Conservation (phyloP, 2,329 filamentous ascomycete species). For the Teratosphaeria viscida region DNA sequence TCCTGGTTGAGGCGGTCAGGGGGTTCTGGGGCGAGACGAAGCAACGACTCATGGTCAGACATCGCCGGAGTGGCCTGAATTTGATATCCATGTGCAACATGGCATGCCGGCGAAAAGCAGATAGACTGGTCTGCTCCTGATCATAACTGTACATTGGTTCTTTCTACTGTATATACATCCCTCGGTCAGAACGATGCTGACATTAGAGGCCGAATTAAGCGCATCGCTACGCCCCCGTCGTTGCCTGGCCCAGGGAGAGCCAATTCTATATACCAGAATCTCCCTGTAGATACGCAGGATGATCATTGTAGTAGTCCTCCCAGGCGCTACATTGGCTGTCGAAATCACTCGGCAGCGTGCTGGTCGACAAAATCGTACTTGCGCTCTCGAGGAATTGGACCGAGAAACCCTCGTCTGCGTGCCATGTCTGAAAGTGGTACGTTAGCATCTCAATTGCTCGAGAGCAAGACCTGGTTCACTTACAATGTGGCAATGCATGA, state of each 20-base stretch:
- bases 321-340: conserved; percentile 22
- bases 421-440: conserved; percentile 17
- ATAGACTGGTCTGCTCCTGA: background rate
- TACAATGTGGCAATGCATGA: conserved; percentile 32
- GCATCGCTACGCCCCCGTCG: background rate
- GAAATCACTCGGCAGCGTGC: conserved; percentile 15
- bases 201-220: background rate
- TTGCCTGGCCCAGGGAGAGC: background rate
- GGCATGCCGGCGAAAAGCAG: background rate
- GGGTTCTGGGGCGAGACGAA: background rate
- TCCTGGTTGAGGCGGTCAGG: background rate
- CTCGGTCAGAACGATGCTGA: background rate
- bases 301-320: conserved; percentile 17
- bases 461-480: background rate
- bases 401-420: conserved; percentile 24
- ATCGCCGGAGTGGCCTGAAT: background rate
- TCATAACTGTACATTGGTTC: background rate
- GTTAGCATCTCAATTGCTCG: background rate
- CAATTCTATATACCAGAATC: conserved; percentile 22
- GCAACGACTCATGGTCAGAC: background rate
- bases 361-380: conserved; percentile 13
- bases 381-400: conserved; percentile 25
- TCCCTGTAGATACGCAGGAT: conserved; percentile 17
- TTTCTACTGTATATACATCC: background rate
- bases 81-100: background rate